Conservation (phyloP, 805 yeast species). For the Lipomyces yamadae region DNA sequence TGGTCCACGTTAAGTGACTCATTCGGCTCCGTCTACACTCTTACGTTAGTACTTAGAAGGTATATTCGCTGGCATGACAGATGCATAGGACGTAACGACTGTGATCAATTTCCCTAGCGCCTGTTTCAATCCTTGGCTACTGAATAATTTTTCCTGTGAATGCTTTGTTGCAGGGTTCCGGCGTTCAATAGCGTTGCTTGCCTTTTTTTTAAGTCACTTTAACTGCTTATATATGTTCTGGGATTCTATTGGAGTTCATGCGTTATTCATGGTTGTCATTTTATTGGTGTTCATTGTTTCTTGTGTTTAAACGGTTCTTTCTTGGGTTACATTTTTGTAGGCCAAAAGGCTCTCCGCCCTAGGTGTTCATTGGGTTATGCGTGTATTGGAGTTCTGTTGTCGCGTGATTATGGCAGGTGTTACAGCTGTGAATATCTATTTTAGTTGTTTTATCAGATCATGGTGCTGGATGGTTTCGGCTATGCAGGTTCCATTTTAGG, state of each 20-base stretch:
- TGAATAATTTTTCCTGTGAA: not conserved
- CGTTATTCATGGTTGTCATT: not conserved
- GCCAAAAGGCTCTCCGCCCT: not conserved
- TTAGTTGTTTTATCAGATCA: not conserved
- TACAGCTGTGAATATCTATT: not conserved
- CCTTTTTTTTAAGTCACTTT: not conserved
- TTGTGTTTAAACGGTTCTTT: not conserved
- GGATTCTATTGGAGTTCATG: not conserved
- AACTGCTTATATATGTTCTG: not conserved
- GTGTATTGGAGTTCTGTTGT: not conserved
- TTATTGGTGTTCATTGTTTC: not conserved
- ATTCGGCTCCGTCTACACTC: not conserved
- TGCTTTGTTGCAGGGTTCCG: not conserved
- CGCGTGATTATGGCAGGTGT: not conserved
- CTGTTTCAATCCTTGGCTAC: not conserved
- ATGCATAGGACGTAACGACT: not conserved
- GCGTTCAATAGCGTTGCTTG: not conserved
- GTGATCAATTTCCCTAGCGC: not conserved
- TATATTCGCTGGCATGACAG: not conserved
- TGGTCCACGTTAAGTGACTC: constrained; percentile 25
- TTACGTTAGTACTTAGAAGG: not conserved
- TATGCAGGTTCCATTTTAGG: not conserved
- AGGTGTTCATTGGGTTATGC: constrained; percentile 4
- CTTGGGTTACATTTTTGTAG: not conserved
- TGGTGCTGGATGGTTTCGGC: not conserved